Percentiles rank a stretch among this genome's conserved stretches.
These are phyloP conservation scores for Clitocybe nebularis DNA, from an alignment of 1,284 basidiomycete species.

Conservation along the genomic window DNA sequence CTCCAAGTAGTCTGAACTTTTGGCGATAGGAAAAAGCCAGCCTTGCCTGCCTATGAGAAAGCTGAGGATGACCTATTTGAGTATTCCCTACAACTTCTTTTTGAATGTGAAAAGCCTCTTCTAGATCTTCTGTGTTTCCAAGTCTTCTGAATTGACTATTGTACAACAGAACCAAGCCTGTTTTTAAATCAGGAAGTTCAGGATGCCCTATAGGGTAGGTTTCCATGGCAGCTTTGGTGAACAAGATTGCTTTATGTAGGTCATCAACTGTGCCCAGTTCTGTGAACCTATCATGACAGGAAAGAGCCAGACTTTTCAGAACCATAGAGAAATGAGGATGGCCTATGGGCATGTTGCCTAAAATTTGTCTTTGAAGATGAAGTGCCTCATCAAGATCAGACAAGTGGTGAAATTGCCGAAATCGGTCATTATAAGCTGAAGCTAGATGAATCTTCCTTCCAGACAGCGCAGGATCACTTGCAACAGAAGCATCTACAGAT, in stretches of 20 bases:
- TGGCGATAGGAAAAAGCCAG: neutral
- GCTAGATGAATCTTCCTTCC: neutral
- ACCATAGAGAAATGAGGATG: neutral
- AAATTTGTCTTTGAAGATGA: neutral
- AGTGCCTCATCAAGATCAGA: neutral
- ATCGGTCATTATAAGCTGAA: neutral
- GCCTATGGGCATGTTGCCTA: neutral
- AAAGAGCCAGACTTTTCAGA: neutral
- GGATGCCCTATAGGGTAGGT: conserved; percentile 1
- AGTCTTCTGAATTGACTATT: no score
- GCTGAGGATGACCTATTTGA: neutral
- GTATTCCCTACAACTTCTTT: neutral
- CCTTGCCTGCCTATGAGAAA: neutral
- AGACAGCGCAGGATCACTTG: neutral
- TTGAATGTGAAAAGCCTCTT: neutral
- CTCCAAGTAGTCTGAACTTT: neutral
- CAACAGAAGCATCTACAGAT: no score
- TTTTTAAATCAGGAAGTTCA: no score
- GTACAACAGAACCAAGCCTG: no score
- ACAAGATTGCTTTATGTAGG: conserved; percentile 33
- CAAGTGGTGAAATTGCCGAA: neutral
- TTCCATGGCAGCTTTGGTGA: conserved; percentile 50
- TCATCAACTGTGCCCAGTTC: conserved; percentile 3
- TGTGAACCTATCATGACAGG: neutral
- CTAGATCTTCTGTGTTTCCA: no score